Evolutionary conservation across 768 basidiomycete genomes (phyloP), one percentile per base, ranked within the genome.

Genomic region (Agaricus sinodeliciosus): DNA sequence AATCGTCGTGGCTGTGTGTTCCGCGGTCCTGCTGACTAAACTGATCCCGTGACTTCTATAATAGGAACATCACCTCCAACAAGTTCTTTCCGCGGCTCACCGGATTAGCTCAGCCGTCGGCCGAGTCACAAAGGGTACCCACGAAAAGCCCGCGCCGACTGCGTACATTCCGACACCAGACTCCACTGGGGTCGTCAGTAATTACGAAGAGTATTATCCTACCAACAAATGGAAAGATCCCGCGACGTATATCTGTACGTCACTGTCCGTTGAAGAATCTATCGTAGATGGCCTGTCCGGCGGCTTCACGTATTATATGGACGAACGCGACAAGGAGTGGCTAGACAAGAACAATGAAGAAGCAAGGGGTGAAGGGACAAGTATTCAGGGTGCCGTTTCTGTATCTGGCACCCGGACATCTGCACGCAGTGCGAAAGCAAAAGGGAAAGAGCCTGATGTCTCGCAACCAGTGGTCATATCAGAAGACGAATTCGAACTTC

Each of bases 261-360:
- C 92, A 7, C 82, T 88, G 60, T 91, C 88, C 3, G 82, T 88
- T 58, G 96, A 98, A 60, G 92, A 94, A 58, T 73, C 80, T 8
- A 72, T 76, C 59, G 66, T 67, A 3, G 75, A 71, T 57, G 81
- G 80, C 9, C 78, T 93, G 52, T 70, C 80, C 28, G 82, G 87
- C 59, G 87, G 87, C 0, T 87, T 87, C 68, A 83, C 84, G 1
- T 97, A 98, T 63, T 90, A 82, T 58, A 90, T 97, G 88, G 95
- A 99, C 61, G 96, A 98, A 67, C 85, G 87, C 15, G 95, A 98
- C 71, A 84, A 87, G 62, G 87, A 88, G 58, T 99, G 95, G 95
- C 78, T 99, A 28, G 87, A 90, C 60, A 87, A 83, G 69, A 92
- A 91, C 63, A 96, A 97, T 61, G 85, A 86, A 62, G 81, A 86